These are phyloP conservation scores for Acacia concinna DNA, from an alignment of 331 rosid species.

Conservation along the genomic window DNA sequence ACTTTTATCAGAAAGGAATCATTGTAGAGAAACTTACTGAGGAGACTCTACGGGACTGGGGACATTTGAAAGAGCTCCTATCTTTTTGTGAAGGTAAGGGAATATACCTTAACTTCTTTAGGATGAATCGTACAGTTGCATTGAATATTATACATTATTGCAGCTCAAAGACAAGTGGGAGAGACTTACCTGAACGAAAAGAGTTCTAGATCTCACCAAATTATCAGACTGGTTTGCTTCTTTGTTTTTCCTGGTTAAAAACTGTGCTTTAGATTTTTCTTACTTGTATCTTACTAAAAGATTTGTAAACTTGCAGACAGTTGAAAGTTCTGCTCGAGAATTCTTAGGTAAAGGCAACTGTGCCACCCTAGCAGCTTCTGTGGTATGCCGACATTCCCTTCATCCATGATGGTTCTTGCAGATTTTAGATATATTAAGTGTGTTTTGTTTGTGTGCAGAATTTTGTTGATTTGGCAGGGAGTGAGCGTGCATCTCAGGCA, in stretches of 20 bases:
- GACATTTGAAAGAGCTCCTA: conserved; percentile 78
- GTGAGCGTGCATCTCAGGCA: conserved; percentile 98
- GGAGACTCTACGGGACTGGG: conserved; percentile 87
- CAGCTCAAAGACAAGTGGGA: conserved; percentile 98
- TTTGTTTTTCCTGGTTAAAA: conserved; percentile 19
- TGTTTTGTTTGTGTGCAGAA: conserved; percentile 61
- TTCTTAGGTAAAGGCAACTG: conserved; percentile 94
- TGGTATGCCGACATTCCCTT: conserved; percentile 56
- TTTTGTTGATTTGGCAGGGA: conserved; percentile 96
- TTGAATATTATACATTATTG: conserved; percentile 38
- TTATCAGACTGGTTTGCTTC: conserved; percentile 75
- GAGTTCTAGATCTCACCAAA: conserved; percentile 99
- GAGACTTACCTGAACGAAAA: conserved; percentile 88
- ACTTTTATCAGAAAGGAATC: conserved; percentile 71
- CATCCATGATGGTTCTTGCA: neutral
- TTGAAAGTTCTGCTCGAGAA: conserved; percentile 97
- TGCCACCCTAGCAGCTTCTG: conserved; percentile 86
- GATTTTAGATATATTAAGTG: neutral
- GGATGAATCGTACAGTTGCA: conserved; percentile 20
- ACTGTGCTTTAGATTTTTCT: conserved; percentile 19
- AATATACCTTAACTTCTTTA: conserved; percentile 30
- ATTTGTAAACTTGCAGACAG: conserved; percentile 60
- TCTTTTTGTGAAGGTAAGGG: conserved; percentile 85
- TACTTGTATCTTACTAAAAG: conserved; percentile 3
- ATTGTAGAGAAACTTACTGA: conserved; percentile 87